Conservation (phyloP, 1,284 basidiomycete species). For the Heliocybe sulcata region DNA sequence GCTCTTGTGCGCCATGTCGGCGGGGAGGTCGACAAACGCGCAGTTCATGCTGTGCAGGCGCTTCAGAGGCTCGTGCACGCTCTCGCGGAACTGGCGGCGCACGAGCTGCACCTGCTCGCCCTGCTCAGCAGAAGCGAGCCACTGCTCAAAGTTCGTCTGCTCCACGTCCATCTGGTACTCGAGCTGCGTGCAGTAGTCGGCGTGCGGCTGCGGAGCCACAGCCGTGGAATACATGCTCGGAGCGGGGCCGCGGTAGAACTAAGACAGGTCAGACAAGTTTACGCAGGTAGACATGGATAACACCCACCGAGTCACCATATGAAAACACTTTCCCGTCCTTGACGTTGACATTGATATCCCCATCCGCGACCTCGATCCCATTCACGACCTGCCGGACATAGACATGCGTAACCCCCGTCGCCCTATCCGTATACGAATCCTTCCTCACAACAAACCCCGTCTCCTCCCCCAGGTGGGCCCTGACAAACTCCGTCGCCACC, state of each 20-base stretch:
- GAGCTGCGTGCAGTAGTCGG: constrained; percentile 49
- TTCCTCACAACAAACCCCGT: constrained; percentile 54
- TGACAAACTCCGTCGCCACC: constrained; percentile 56
- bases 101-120: constrained; percentile 25
- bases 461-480: constrained; percentile 33
- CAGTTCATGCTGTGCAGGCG: constrained; percentile 53
- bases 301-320: constrained; percentile 73
- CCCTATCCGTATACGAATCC: constrained; percentile 83
- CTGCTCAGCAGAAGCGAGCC: constrained; percentile 10
- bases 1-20: constrained; percentile 17
- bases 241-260: constrained; percentile 61
- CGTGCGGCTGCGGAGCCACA: constrained; percentile 27
- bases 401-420: constrained; percentile 80
- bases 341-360: constrained; percentile 87
- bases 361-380: constrained; percentile 83
- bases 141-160: constrained; percentile 13
- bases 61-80: constrained; percentile 23
- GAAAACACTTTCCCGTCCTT: constrained; percentile 76
- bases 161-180: constrained; percentile 28
- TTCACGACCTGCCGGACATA: constrained; percentile 78
- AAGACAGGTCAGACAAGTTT: constrained; percentile 9
- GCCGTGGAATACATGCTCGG: constrained; percentile 27
- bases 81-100: constrained; percentile 15
- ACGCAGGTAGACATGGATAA: constrained; percentile 11
- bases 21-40: constrained; percentile 29